phyloP scores from a whole-genome alignment of 2,329 filamentous ascomycete species.

The Microascus cirrosus region DNA sequence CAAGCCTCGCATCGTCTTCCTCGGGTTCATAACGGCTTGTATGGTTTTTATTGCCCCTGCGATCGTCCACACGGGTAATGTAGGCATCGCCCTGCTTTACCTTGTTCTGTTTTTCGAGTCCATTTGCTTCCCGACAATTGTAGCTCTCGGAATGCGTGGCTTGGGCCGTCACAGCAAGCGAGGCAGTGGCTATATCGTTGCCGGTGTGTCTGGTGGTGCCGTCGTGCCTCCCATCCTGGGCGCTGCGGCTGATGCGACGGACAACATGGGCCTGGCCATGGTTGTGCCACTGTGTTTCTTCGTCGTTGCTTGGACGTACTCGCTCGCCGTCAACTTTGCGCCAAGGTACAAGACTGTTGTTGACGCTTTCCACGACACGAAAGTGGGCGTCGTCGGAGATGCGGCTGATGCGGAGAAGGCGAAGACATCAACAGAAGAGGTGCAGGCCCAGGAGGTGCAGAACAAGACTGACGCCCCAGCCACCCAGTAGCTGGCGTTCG shows the following conservation, averaged over 20 bases:
- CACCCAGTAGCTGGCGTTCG: too few species aligned
- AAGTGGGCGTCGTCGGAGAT: conserved; percentile 27
- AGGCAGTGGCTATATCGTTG: conserved; percentile 50
- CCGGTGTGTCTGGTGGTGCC: conserved; percentile 42
- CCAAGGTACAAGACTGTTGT: conserved; percentile 51
- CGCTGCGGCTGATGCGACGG: conserved; percentile 48
- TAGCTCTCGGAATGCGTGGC: conserved; percentile 45
- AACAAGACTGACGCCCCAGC: neutral
- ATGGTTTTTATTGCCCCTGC: conserved; percentile 43
- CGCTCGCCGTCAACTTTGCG: conserved; percentile 53
- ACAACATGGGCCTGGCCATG: conserved; percentile 52
- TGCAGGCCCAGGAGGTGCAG: neutral
- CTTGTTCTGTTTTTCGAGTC: conserved; percentile 45
- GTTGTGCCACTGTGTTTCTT: conserved; percentile 54
- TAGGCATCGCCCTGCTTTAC: conserved; percentile 43
- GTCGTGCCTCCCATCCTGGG: conserved; percentile 55
- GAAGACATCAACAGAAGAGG: neutral
- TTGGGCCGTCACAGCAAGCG: conserved; percentile 60
- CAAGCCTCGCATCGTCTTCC: conserved; percentile 43
- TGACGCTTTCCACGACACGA: conserved; percentile 40
- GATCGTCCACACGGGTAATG: conserved; percentile 37
- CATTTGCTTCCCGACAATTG: conserved; percentile 48
- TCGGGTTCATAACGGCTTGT: conserved; percentile 37
- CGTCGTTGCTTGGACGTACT: conserved; percentile 42
- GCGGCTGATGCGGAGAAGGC: conserved; percentile 8